Base-by-base conservation (phyloP, 768 basidiomycete species). In the Mycena vulgaris region DNA sequence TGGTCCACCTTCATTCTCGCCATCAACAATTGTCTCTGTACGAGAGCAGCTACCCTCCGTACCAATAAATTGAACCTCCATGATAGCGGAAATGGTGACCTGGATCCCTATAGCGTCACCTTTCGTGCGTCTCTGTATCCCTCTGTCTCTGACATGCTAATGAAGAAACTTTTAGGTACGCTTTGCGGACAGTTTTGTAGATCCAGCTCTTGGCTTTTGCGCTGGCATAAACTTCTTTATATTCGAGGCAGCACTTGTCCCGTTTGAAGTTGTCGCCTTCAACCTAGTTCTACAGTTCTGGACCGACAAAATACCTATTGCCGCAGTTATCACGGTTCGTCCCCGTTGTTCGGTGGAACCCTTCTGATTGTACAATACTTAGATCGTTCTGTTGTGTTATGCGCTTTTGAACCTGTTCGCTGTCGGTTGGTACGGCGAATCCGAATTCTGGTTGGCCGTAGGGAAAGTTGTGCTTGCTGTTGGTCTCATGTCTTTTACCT, bases 51-150 rank as follows among this genome's bases (percentile, higher is more conserved):
- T 37, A 39, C 30, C 55, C 30, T 21, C 37, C 61, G 81, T 82
- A 49, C 42, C 27, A n/a, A 13, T 30, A 21, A 35, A 40, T 42
- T 45, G 37, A 60, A 9, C 49, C 66, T 80, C 85, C 1, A 16
- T 28, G 33, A 23, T 70, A 88, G 93, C 92, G 40, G 93, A 95
- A 79, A 94, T 94, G 93, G 92, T 93, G 33, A 88, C 90, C n/a
- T 91, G 89, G 82, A 92, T 93, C 7, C 93, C 93, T 7, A 90
- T 94, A 72, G 89, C 92, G 8, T 93, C 93, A 7, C 90, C 92
- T 7, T 94, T 93, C 77, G 90, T 92, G 67, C 45, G 85, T 76
- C 42, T 53, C 31, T 19, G 19, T n/a, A 28, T 66, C n/a, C 14
- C 30, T 40, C 40, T n/a, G 35, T 61, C 17, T 52, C 47, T 42